Evolutionary conservation across 495 filamentous ascomycete genomes (phyloP).

Genomic region (Sabuloglossum arenarium): DNA sequence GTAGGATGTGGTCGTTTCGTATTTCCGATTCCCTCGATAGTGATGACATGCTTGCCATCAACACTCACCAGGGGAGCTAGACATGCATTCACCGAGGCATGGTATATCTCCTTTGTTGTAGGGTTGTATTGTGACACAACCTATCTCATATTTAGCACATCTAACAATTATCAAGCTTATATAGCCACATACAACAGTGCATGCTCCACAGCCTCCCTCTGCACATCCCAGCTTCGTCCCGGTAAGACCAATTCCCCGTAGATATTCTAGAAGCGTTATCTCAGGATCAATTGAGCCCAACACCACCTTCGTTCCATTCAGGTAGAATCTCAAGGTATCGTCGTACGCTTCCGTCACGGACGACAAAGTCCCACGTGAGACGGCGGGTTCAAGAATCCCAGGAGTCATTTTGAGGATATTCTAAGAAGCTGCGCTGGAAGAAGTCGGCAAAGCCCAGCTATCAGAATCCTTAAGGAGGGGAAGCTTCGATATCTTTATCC

Average conservation of each 20-base stretch:
- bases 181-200: constrained; percentile 48
- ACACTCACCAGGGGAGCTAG: constrained; percentile 79
- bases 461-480: background rate
- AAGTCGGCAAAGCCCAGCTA: background rate
- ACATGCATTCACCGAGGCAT: constrained; percentile 87
- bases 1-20: constrained; percentile 71
- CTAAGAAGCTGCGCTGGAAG: too few relatives aligned
- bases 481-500: background rate
- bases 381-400: constrained; percentile 31
- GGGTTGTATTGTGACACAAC: constrained; percentile 82
- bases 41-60: constrained; percentile 97
- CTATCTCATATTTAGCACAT: constrained; percentile 15
- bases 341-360: constrained; percentile 40
- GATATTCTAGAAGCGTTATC: constrained; percentile 23
- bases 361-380: constrained; percentile 24
- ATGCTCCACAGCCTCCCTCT: constrained; percentile 92
- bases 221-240: constrained; percentile 49
- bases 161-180: background rate
- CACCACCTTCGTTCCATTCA: constrained; percentile 23
- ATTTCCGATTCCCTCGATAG: constrained; percentile 90
- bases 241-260: constrained; percentile 23
- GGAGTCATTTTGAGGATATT: too few relatives aligned
- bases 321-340: constrained; percentile 23
- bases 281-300: constrained; percentile 23
- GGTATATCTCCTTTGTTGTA: constrained; percentile 74